Evolutionary conservation across 225 moss, liverwort and hornwort species (phyloP).

Genomic region (Physcomitrellopsis africana): DNA sequence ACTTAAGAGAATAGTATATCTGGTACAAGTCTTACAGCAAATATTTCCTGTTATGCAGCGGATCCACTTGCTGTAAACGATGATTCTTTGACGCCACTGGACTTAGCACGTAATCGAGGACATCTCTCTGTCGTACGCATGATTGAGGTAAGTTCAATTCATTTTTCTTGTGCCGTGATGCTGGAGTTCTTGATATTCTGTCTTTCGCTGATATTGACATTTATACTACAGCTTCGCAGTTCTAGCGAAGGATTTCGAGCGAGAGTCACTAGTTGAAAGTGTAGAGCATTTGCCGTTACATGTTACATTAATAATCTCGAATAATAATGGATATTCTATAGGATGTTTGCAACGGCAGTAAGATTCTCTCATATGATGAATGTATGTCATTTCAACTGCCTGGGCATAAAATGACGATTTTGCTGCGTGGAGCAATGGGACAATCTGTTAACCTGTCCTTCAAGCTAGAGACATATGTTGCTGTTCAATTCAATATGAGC

Average conservation of each 20-base stretch:
- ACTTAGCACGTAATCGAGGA: constrained; percentile 85
- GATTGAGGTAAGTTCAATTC: constrained; percentile 70
- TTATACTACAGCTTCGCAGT: background rate
- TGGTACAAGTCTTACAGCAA: constrained; percentile 15
- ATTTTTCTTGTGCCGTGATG: background rate
- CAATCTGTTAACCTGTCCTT: background rate
- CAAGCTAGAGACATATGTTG: background rate
- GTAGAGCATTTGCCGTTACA: background rate
- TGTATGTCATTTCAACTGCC: constrained; percentile 15
- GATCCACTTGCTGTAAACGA: constrained; percentile 90
- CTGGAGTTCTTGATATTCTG: constrained; percentile 22
- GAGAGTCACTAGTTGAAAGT: background rate
- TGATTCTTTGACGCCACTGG: constrained; percentile 85
- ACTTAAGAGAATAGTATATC: background rate
- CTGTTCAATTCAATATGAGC: constrained; percentile 4
- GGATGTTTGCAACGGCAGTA: constrained; percentile 16
- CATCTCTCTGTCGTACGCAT: constrained; percentile 85
- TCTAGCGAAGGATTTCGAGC: background rate
- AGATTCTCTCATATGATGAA: constrained; percentile 20
- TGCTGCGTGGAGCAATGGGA: background rate
- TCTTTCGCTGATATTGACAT: constrained; percentile 3
- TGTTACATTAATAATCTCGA: background rate
- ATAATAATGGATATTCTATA: background rate
- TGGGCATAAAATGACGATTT: constrained; percentile 15
- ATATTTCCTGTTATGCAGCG: constrained; percentile 59